Percentiles rank a stretch among this genome's conserved stretches.
phyloP scores from a whole-genome alignment of 2,329 filamentous ascomycete species.

The Coniochaeta sp. region DNA sequence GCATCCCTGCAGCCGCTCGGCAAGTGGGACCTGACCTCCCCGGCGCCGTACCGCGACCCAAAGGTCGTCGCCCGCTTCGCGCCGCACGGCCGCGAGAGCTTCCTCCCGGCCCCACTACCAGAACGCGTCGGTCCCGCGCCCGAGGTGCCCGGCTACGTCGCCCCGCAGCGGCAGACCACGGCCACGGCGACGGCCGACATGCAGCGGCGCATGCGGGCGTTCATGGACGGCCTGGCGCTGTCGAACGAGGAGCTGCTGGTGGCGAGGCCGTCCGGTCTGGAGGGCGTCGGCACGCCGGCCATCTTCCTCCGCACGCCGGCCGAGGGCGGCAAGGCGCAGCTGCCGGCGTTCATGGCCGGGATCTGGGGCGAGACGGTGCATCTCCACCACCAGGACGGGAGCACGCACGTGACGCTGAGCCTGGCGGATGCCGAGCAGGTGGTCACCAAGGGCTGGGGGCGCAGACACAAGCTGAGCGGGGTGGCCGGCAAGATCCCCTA shows the following conservation, averaged over 20 bases:
- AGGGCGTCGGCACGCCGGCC: conserved; percentile 21
- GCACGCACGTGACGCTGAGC: conserved; percentile 28
- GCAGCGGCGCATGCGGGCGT: conserved; percentile 15
- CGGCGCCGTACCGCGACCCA: conserved; percentile 15
- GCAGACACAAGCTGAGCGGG: conserved; percentile 28
- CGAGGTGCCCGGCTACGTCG: conserved; percentile 23
- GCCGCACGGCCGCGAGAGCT: conserved; percentile 14
- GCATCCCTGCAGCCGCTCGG: conserved; percentile 22
- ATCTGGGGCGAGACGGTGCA: conserved; percentile 27
- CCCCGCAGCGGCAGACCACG: conserved; percentile 30
- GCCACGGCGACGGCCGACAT: conserved; percentile 10
- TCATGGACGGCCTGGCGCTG: conserved; percentile 14
- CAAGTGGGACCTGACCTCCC: conserved; percentile 22
- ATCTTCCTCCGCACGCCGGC: conserved; percentile 16
- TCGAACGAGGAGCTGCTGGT: conserved; percentile 21
- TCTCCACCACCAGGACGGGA: conserved; percentile 27
- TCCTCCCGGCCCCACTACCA: conserved; percentile 10
- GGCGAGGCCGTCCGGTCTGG: conserved; percentile 19
- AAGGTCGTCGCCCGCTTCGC: conserved; percentile 16
- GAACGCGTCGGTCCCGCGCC: conserved; percentile 19
- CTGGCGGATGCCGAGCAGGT: conserved; percentile 27
- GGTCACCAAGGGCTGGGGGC: conserved; percentile 29
- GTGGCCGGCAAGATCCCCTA: conserved; percentile 19
- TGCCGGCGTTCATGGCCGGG: conserved; percentile 9
- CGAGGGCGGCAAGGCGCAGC: neutral